Base-by-base conservation (phyloP, 2,329 filamentous ascomycete species). In the Monosporascus sp. region DNA sequence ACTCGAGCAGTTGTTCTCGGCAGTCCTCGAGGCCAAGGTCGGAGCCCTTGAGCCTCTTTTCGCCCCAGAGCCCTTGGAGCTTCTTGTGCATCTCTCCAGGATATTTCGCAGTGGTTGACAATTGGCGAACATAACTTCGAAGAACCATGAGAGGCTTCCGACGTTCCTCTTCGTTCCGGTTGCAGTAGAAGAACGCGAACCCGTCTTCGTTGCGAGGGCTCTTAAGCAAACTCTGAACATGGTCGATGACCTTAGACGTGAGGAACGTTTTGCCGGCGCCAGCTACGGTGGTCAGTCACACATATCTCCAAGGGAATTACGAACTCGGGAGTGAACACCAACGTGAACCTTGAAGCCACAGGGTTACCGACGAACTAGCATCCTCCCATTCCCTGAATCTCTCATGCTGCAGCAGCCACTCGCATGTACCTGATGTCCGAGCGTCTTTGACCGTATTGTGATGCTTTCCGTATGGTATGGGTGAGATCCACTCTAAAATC, bases 401-500 rank as follows among this genome's bases (percentile, higher is more conserved):
- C n/a, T 38, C 19, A 20, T 45, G 48, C 19, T 49, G 11, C 36
- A 54, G 49, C 3, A 56, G 24, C 54, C 54, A 56, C 20, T 52
- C 19, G 45, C 54, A 56, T 41, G 54, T 56, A 50, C 24, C 34
- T 36, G 44, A 43, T 3, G 54, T 54, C 45, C 54, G 49, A 31
- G n/a, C 19, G 26, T 52, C 45, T 5, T n/a, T 46, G 14, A 56
- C 26, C 14, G 17, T 46, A 17, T 49, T 24, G 24, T 56, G 54
- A 37, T 56, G 52, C 24, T 2, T n/a, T 46, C 36, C 48, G 31
- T 51, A 49, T 22, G 44, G 19, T 9, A 56, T 52, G 34, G 44
- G 38, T 26, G 54, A 56, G 31, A 54, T 54, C 54, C 54, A 56
- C 16, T 19, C 61, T 0, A 78, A 70, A 50, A 68, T 68, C 2